phyloP scores from a whole-genome alignment of 108 stramenopile genomes.

The Aureococcus anophagefferens region DNA sequence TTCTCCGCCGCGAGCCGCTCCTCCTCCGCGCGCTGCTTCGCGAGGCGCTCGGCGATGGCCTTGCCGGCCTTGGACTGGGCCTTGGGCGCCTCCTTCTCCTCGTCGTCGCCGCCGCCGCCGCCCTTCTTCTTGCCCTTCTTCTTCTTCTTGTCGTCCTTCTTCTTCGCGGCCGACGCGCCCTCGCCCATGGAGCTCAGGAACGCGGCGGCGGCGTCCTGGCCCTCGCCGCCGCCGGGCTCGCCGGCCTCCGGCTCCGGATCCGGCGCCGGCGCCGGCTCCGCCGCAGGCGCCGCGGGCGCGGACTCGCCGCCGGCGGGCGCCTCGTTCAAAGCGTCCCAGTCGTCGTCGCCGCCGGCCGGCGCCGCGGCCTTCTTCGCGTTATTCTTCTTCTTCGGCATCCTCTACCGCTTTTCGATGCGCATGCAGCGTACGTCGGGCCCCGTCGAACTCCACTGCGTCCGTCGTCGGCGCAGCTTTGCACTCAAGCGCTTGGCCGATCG shows the following conservation, averaged over 20 bases:
- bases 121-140: slow-evolving; percentile 13
- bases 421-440: too few species aligned
- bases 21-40: slow-evolving; percentile 73
- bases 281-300: slow-evolving; percentile 17
- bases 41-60: slow-evolving; percentile 70
- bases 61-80: slow-evolving; percentile 36
- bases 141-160: slow-evolving; percentile 81
- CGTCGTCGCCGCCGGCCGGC: slow-evolving; percentile 33
- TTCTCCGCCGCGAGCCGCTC: slow-evolving; percentile 63
- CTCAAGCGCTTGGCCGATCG: too few species aligned
- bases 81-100: slow-evolving; percentile 41
- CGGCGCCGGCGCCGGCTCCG: slow-evolving; percentile 3
- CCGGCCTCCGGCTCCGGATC: slow-evolving; percentile 13
- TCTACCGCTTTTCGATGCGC: too few species aligned
- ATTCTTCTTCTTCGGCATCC: background rate
- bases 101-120: slow-evolving; percentile 34
- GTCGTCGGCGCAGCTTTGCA: too few species aligned
- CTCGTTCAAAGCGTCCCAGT: slow-evolving; percentile 41
- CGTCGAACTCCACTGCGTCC: too few species aligned
- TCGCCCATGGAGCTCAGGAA: slow-evolving; percentile 65
- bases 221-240: slow-evolving; percentile 9
- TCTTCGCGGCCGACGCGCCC: slow-evolving; percentile 38
- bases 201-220: slow-evolving; percentile 60
- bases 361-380: background rate
- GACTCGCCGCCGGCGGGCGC: too few species aligned